A percentile compares a stretch with the other conserved stretches of the same genome.
These are phyloP conservation scores for Penicillium malachiteum DNA, from an alignment of 495 filamentous ascomycete species.

Conservation along the genomic window DNA sequence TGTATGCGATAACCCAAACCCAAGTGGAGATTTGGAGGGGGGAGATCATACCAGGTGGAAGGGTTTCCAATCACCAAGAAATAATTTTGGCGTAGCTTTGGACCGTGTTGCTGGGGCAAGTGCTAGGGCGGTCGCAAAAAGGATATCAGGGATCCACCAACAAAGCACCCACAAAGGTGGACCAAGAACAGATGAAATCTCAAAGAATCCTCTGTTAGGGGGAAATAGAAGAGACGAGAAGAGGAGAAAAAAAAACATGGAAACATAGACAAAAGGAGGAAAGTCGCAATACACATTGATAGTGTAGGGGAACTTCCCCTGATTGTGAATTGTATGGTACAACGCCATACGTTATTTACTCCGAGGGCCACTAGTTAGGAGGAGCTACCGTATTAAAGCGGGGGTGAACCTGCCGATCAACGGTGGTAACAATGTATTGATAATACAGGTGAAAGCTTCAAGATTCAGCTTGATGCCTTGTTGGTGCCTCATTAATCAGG, in stretches of 20 bases:
- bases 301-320: slow-evolving; percentile 9
- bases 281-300: not conserved
- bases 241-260: not conserved
- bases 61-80: slow-evolving; percentile 10
- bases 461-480: not conserved
- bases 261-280: no score
- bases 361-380: no score
- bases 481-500: not conserved
- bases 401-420: not conserved
- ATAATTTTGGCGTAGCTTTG: slow-evolving; percentile 27
- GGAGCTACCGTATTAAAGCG: not conserved
- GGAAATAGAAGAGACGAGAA: not conserved
- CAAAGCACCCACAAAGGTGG: slow-evolving; percentile 12
- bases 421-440: not conserved
- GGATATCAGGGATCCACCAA: slow-evolving; percentile 22
- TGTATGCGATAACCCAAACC: slow-evolving; percentile 15
- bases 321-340: slow-evolving; percentile 15
- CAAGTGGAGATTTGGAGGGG: slow-evolving; percentile 1
- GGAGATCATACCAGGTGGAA: slow-evolving; percentile 1
- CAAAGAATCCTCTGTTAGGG: not conserved
- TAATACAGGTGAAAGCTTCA: not conserved
- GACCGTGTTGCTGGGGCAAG: slow-evolving; percentile 31
- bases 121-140: slow-evolving; percentile 28
- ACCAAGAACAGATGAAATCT: not conserved
- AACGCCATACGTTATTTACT: slow-evolving; percentile 2